phyloP scores from a whole-genome alignment of 2,329 filamentous ascomycete genomes.

The Lecanoromycetidae sp. region DNA sequence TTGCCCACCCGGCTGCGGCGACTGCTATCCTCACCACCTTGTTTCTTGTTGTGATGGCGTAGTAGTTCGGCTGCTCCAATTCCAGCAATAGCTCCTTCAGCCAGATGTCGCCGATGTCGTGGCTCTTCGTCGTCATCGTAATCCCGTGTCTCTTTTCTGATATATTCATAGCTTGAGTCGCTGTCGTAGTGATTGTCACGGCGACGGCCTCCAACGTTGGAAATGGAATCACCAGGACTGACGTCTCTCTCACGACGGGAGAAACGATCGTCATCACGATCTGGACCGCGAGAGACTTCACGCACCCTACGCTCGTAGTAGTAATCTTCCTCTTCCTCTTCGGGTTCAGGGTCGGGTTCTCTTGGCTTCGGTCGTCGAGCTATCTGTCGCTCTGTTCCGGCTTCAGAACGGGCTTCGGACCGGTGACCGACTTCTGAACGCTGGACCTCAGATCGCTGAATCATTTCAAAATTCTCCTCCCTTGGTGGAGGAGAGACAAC shows the following conservation, averaged over 20 bases:
- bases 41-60: constrained; percentile 44
- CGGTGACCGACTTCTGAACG: too few relatives aligned
- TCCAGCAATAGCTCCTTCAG: constrained; percentile 50
- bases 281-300: constrained; percentile 40
- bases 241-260: constrained; percentile 31
- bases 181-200: constrained; percentile 39
- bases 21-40: constrained; percentile 43
- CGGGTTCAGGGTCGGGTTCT: constrained; percentile 22
- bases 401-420: constrained; percentile 4
- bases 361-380: constrained; percentile 31
- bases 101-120: constrained; percentile 45
- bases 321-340: constrained; percentile 45
- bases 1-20: constrained; percentile 37
- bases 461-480: constrained; percentile 47
- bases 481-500: constrained; percentile 32
- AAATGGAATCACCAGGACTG: constrained; percentile 41
- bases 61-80: constrained; percentile 49
- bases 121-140: constrained; percentile 29
- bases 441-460: constrained; percentile 43
- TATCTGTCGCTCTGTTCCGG: constrained; percentile 35
- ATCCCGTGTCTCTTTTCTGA: constrained; percentile 38
- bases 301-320: constrained; percentile 48
- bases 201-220: constrained; percentile 35
- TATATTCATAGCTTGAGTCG: constrained; percentile 51
- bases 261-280: constrained; percentile 26